A percentile compares a stretch with the other conserved stretches of the same genome.
These are phyloP conservation scores for Globisporangium middletonii DNA, from an alignment of 352 stramenopile species.

Conservation along the genomic window DNA sequence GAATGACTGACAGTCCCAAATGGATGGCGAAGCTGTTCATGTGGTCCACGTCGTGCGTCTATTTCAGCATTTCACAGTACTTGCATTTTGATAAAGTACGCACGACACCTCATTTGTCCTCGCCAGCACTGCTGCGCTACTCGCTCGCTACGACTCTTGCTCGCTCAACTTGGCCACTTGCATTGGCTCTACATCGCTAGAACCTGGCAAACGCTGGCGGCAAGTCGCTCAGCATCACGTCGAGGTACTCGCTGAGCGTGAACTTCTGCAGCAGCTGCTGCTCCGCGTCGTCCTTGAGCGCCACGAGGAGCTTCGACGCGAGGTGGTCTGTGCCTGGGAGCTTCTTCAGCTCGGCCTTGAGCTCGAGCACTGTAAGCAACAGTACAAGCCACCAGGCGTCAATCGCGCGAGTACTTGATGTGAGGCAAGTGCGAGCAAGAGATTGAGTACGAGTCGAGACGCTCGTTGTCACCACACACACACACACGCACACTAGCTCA, in stretches of 20 bases:
- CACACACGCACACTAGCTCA: too few species aligned
- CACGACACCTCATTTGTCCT: too few species aligned
- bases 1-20: background rate
- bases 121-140: too few species aligned
- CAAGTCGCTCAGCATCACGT: slow-evolving; percentile 34
- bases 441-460: background rate
- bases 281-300: slow-evolving; percentile 28
- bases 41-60: background rate
- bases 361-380: slow-evolving; percentile 20
- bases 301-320: slow-evolving; percentile 27
- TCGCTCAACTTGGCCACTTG: too few species aligned
- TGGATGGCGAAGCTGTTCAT: background rate
- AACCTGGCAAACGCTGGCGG: slow-evolving; percentile 18
- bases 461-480: background rate
- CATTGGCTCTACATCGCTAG: background rate
- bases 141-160: too few species aligned
- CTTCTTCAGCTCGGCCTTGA: slow-evolving; percentile 43
- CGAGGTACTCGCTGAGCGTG: slow-evolving; percentile 43
- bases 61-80: too few species aligned
- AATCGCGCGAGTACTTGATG: background rate
- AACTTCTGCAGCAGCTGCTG: slow-evolving; percentile 44
- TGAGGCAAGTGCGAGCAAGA: background rate
- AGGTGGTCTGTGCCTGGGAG: slow-evolving; percentile 39
- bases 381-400: background rate
- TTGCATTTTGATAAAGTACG: too few species aligned